These are phyloP conservation scores for Cercophora scortea DNA, from an alignment of 495 filamentous ascomycete species.

Conservation along the genomic window DNA sequence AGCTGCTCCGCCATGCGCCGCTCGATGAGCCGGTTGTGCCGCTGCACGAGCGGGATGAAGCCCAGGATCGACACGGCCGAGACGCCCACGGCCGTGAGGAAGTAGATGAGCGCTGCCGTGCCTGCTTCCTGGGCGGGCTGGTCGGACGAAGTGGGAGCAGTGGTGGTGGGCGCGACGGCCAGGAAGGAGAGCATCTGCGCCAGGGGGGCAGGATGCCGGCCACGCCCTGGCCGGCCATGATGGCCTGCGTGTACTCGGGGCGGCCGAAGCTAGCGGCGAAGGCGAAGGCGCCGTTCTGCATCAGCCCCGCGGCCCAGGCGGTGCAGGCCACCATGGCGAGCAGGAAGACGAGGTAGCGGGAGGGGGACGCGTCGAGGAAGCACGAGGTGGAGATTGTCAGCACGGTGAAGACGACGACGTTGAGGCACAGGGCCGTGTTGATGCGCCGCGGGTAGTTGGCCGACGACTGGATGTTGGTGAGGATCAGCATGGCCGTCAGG, in stretches of 20 bases:
- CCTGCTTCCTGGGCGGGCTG: slow-evolving; percentile 20
- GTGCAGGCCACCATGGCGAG: slow-evolving; percentile 75
- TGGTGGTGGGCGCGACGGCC: slow-evolving; percentile 41
- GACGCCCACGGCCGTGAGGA: slow-evolving; percentile 71
- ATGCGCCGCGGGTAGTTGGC: slow-evolving; percentile 84
- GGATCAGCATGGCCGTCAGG: slow-evolving; percentile 58
- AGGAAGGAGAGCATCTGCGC: slow-evolving; percentile 80
- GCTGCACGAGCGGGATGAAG: slow-evolving; percentile 41
- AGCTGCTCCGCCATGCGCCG: slow-evolving; percentile 25
- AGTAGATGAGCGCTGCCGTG: slow-evolving; percentile 80
- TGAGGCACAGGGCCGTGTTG: slow-evolving; percentile 62
- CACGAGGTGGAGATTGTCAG: slow-evolving; percentile 71
- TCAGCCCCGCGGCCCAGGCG: slow-evolving; percentile 72
- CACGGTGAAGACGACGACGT: slow-evolving; percentile 61
- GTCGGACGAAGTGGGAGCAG: background rate
- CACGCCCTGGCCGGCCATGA: slow-evolving; percentile 92
- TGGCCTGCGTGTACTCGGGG: slow-evolving; percentile 84
- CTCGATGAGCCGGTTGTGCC: slow-evolving; percentile 34
- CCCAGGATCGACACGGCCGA: slow-evolving; percentile 51
- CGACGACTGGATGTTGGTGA: slow-evolving; percentile 68
- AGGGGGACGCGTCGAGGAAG: slow-evolving; percentile 51
- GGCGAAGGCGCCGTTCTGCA: slow-evolving; percentile 91
- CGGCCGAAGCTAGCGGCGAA: slow-evolving; percentile 79
- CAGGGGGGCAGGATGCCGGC: slow-evolving; percentile 87
- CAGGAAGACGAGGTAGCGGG: slow-evolving; percentile 69